Conservation (phyloP, 176 grass and related monocot genomes). For the Pontederia paniculata region DNA sequence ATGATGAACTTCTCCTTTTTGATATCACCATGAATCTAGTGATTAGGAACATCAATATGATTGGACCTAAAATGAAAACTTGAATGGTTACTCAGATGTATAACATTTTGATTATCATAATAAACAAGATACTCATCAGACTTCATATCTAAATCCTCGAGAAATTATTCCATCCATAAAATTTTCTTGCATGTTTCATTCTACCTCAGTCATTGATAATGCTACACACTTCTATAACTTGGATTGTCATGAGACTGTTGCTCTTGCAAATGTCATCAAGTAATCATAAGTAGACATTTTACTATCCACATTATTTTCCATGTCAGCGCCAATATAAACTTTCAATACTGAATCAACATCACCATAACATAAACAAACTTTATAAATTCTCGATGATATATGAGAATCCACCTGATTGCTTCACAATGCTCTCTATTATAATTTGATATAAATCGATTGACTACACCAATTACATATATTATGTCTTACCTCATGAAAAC, state of each 20-base stretch:
- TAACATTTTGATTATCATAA: background rate
- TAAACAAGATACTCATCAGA: background rate
- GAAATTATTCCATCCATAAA: background rate
- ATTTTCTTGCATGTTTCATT: background rate
- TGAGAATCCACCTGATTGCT: background rate
- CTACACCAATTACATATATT: background rate
- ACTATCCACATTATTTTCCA: background rate
- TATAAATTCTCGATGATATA: background rate
- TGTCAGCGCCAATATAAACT: background rate
- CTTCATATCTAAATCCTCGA: background rate
- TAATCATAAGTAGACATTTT: background rate
- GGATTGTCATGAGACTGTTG: background rate
- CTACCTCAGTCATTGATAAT: background rate
- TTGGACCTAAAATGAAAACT: background rate
- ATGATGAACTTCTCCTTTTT: background rate
- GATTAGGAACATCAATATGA: background rate
- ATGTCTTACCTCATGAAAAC: background rate
- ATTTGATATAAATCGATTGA: background rate
- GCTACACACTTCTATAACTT: background rate
- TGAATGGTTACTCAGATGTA: background rate
- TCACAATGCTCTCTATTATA: background rate
- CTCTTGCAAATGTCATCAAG: background rate
- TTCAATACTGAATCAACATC: background rate
- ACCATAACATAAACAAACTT: background rate
- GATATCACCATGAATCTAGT: background rate